Base-by-base conservation (phyloP, 768 basidiomycete species). In the Royoungia palumana region DNA sequence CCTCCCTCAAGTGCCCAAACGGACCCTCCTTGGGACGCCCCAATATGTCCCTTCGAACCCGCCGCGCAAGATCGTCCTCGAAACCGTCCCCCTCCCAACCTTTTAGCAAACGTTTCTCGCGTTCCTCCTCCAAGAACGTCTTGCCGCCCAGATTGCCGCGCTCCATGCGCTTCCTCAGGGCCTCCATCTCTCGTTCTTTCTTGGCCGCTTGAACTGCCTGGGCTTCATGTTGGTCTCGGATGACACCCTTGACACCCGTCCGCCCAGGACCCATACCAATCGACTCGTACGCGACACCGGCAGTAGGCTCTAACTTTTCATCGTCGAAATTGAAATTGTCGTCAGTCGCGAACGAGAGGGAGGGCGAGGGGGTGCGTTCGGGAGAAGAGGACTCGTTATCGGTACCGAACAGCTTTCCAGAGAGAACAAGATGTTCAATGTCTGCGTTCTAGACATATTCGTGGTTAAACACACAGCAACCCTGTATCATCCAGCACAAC, bases 191-290 rank as follows among this genome's bases (percentile, higher is more conserved):
- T 16, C 65, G 69, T 5, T 72, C 73, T 11, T 72, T 72, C 54
- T 76, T 79, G 21, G 77, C 74, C n/a, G 78, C 75, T 42, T 77
- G 73, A 19, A 82, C 61, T 42, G 72, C 66, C 20, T 71, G 75
- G 4, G 87, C 87, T 60, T 93, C 90, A 49, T 82, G 74, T 25
- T 81, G 77, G 67, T 93, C 90, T 22, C 89, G 79, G 48, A 93
- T 87, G 50, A 93, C 90, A 21, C 90, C 89, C 57, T 93, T 93
- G 40, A 92, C 90, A 19, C 90, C 90, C 6, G 90, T 93, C 22
- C 90, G 75, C 5, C 89, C 89, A 10, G 87, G 87, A 4, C 85
- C 87, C 85, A 91, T 87, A 9, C 90, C 88, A 42, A 91, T 89
- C 12, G 83, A 82, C 46, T 85, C 80, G 41, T 71, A 53, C 11